Percentiles rank a stretch among this genome's conserved stretches.
Evolutionary conservation across 2,329 filamentous ascomycete genomes (phyloP).

Genomic region (Sporothrix euskadiensis): DNA sequence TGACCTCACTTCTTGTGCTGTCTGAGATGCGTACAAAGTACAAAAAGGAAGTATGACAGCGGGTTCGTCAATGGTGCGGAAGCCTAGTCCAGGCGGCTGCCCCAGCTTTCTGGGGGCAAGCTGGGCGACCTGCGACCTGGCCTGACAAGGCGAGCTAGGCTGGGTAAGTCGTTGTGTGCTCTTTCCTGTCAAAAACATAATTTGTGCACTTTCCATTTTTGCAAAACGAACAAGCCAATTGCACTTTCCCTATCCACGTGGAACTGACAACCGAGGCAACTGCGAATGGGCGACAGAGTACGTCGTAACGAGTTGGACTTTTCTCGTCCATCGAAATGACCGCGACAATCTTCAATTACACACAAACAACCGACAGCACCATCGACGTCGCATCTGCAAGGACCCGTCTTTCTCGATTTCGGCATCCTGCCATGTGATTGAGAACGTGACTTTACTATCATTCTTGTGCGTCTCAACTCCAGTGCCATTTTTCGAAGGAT

Average conservation of each 20-base stretch:
- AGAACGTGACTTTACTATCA: not conserved
- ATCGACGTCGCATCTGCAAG: slow-evolving; percentile 7
- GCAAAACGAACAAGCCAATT: not conserved
- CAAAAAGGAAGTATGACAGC: not conserved
- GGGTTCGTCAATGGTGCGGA: slow-evolving; percentile 12
- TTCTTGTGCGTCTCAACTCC: not conserved
- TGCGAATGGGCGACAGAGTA: not conserved
- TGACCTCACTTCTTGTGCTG: slow-evolving; percentile 10
- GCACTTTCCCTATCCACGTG: not conserved
- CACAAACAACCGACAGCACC: not conserved
- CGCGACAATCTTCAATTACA: not conserved
- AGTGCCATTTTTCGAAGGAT: not conserved
- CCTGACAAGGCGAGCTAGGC: not conserved
- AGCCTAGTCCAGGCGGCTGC: slow-evolving; percentile 9
- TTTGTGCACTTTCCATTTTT: not conserved
- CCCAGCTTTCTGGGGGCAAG: not conserved
- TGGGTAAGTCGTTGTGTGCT: not conserved
- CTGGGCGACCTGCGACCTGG: no score
- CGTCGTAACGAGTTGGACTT: not conserved
- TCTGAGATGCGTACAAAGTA: not conserved
- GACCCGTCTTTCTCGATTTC: not conserved
- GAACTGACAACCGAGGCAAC: not conserved
- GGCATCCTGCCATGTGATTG: not conserved
- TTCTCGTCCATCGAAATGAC: not conserved
- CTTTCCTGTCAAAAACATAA: not conserved